Evolutionary conservation across 768 basidiomycete species (phyloP), one percentile per base, ranked within the genome.

Genomic region (Solioccasus polychromus): DNA sequence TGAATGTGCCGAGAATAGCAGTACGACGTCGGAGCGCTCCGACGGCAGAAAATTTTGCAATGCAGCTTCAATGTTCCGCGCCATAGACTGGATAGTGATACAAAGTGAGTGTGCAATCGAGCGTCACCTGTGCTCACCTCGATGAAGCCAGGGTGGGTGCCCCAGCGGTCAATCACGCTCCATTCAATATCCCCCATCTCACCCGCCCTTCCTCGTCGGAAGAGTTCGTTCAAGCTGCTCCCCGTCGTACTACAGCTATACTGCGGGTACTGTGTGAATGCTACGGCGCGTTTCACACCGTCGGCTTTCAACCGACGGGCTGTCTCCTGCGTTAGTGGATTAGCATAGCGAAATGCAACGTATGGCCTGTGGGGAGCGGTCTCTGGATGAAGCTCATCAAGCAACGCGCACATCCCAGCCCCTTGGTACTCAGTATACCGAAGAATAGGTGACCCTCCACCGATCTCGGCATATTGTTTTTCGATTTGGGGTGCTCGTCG

Each of bases 91-190:
- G 9, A 18, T 15, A 35, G 40, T 17, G 45, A 37, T 34, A 41
- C 41, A 39, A 17, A 37, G 28, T 48, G 37, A 42, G 42, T 17
- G 36, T 29, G 28, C 5, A 41, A 32, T 31, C 15, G 30, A 24
- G 42, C 3, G 7, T 7, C n/a, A 19, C 25, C 11, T 14, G n/a
- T 17, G 65, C 79, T 39, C 60, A 92, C 95, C 76, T 98, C 92
- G 49, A 99, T 78, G 59, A 98, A 88, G 4, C 96, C 96, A 5
- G 86, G 76, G 64, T 99, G 90, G 9, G 91, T 92, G 8, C 92
- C 93, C 96, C 96, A 99, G 22, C 96, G 80, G 70, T 99, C 96
- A 60, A 99, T 88, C 6, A 98, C 93, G 62, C 90, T 95, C 96
- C 96, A 99, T 59, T 92, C 79, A 19, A 99, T 77, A 55, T 74